These are phyloP conservation scores for Avena insularis DNA, from an alignment of 176 grass and related monocot species.

Conservation along the genomic window DNA sequence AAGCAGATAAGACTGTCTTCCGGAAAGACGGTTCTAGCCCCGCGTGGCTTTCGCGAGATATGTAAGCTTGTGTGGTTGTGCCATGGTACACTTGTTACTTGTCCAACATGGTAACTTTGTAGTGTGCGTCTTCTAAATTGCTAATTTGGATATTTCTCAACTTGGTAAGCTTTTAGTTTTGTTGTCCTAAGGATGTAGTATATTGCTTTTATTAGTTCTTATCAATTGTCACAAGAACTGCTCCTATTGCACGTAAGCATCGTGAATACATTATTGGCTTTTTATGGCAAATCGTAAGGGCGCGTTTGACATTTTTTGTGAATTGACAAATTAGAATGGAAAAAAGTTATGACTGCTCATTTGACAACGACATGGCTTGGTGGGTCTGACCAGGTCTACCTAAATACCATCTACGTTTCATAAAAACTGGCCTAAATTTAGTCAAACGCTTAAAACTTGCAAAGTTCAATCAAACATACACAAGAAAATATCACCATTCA, in stretches of 20 bases:
- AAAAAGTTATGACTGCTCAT: neutral
- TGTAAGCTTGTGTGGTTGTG: neutral
- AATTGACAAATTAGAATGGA: neutral
- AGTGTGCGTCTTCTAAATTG: too few relatives aligned
- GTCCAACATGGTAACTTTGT: neutral
- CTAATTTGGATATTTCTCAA: too few relatives aligned
- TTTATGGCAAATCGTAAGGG: neutral
- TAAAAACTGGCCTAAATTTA: too few relatives aligned
- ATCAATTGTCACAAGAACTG: too few relatives aligned
- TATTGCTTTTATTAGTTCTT: too few relatives aligned
- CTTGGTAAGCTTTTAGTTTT: too few relatives aligned
- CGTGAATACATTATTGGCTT: too few relatives aligned
- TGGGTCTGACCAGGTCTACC: neutral
- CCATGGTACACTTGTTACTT: neutral
- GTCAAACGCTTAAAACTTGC: too few relatives aligned
- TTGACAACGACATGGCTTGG: neutral
- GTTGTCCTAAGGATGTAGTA: too few relatives aligned
- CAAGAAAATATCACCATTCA: too few relatives aligned
- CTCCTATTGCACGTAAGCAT: too few relatives aligned
- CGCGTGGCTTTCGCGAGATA: neutral
- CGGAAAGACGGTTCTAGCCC: constrained; percentile 47
- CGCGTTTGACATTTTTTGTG: neutral
- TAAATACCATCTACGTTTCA: neutral
- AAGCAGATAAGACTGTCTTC: constrained; percentile 56
- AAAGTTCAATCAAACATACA: too few relatives aligned